Conservation (phyloP, 176 grass and related monocot species). For the Paspalum vaginatum region DNA sequence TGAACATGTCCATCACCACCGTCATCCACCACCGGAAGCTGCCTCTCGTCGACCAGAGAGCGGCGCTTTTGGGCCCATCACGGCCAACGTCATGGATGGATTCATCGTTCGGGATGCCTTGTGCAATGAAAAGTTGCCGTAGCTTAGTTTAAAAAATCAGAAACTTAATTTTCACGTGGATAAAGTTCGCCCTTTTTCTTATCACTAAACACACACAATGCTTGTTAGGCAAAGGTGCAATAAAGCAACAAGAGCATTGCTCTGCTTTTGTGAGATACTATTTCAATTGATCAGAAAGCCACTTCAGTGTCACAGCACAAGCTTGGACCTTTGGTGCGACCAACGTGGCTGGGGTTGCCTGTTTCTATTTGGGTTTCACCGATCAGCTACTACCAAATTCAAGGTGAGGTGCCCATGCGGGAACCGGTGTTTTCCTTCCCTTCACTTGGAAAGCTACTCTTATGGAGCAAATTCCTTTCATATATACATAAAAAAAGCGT, state of each 20-base stretch:
- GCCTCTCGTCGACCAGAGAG: background rate
- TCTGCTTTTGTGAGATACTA: slow-evolving; percentile 2
- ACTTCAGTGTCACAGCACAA: background rate
- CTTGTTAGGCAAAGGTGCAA: background rate
- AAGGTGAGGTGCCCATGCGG: background rate
- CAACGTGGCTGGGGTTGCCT: background rate
- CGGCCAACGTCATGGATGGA: background rate
- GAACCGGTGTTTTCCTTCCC: background rate
- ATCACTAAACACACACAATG: background rate
- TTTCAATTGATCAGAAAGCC: slow-evolving; percentile 3
- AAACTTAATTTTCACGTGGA: background rate
- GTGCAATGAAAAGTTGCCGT: background rate
- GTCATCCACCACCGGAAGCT: slow-evolving; percentile 56
- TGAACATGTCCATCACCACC: slow-evolving; percentile 56
- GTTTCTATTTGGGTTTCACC: slow-evolving; percentile 8
- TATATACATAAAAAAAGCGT: background rate
- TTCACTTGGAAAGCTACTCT: slow-evolving; percentile 9
- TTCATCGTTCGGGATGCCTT: slow-evolving; percentile 30
- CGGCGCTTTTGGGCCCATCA: background rate
- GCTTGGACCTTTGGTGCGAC: background rate
- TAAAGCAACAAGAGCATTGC: background rate
- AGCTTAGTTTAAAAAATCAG: background rate
- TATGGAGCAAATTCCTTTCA: background rate
- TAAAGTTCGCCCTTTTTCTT: background rate
- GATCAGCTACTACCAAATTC: slow-evolving; percentile 1